Evolutionary conservation across 169 alveolate genomes (phyloP), one percentile per base, ranked within the genome.

Genomic region (Eimeria tenella): DNA sequence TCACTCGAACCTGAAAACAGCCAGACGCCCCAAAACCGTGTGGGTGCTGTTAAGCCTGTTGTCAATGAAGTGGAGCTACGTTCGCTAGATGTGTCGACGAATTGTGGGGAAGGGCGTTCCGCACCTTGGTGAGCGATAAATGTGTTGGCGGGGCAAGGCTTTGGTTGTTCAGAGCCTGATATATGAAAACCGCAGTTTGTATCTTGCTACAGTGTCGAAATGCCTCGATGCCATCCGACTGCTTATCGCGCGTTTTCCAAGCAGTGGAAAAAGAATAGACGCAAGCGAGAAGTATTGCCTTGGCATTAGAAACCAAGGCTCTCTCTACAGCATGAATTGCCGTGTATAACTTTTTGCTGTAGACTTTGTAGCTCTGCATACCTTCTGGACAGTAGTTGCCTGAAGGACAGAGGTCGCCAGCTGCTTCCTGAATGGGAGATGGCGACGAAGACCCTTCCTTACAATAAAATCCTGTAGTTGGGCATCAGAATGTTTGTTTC

Each of bases 71-170:
- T 31, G 42, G 42, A 31, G 42, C 42, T 31, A 31, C 42, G 42
- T 31, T 31, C 42, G 42, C 42, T 31, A 31, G 42, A 2, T 2
- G 42, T 31, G 42, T 31, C 42, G 42, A 31, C 42, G 42, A 31
- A 31, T 31, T 31, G 42, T 31, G 42, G 2, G 42, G 42, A 31
- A 31, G 42, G 42, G 4, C 42, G 0, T 31, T 31, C 8, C 84
- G 84, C 75, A 83, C 86, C 89, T 63, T 65, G 50, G 53, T 75
- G 89, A 4, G 73, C 89, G 50, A 62, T 52, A 53, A 70, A 90
- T 79, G 94, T 74, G 58, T 82, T 83, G 21, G 63, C 49, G 23
- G 89, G 94, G 74, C 94, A 90, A 4, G 81, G 73, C 53, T 65
- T 60, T 53, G 94, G 89, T 19, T 75, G 5, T 10, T 55, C 25